These are phyloP conservation scores for Halenospora varia DNA, from an alignment of 495 filamentous ascomycete species.

Conservation along the genomic window DNA sequence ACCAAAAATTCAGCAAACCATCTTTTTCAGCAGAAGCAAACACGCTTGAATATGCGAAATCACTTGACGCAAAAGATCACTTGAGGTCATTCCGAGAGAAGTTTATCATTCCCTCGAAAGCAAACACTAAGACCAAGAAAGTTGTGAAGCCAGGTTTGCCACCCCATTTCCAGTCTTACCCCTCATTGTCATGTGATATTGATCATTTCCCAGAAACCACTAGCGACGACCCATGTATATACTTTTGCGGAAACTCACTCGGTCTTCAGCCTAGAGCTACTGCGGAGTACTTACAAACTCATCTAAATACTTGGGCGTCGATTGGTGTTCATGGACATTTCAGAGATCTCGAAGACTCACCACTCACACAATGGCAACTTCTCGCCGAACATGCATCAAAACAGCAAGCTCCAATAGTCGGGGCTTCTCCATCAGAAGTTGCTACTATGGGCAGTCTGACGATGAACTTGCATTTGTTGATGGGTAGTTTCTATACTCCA, in stretches of 20 bases:
- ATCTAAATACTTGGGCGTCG: slow-evolving; percentile 82
- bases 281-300: slow-evolving; percentile 63
- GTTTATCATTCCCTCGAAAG: slow-evolving; percentile 83
- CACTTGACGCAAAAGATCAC: slow-evolving; percentile 64
- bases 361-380: slow-evolving; percentile 37
- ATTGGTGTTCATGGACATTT: slow-evolving; percentile 94
- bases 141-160: slow-evolving; percentile 34
- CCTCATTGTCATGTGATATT: slow-evolving; percentile 31
- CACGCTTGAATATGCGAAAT: slow-evolving; percentile 50
- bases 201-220: slow-evolving; percentile 20
- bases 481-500: slow-evolving; percentile 89
- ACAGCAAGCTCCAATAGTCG: slow-evolving; percentile 73
- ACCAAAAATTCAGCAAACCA: slow-evolving; percentile 9
- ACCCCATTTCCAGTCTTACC: slow-evolving; percentile 22
- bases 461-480: slow-evolving; percentile 82
- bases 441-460: slow-evolving; percentile 92
- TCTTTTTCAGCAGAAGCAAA: slow-evolving; percentile 20
- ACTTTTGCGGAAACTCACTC: slow-evolving; percentile 93
- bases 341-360: slow-evolving; percentile 66
- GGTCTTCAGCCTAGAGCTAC: slow-evolving; percentile 81
- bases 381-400: slow-evolving; percentile 47
- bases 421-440: slow-evolving; percentile 72
- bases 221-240: slow-evolving; percentile 55
- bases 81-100: slow-evolving; percentile 65
- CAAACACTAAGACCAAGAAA: slow-evolving; percentile 65